These are phyloP conservation scores for Podaxis carcinomalis DNA, from an alignment of 768 basidiomycete species.

Conservation along the genomic window DNA sequence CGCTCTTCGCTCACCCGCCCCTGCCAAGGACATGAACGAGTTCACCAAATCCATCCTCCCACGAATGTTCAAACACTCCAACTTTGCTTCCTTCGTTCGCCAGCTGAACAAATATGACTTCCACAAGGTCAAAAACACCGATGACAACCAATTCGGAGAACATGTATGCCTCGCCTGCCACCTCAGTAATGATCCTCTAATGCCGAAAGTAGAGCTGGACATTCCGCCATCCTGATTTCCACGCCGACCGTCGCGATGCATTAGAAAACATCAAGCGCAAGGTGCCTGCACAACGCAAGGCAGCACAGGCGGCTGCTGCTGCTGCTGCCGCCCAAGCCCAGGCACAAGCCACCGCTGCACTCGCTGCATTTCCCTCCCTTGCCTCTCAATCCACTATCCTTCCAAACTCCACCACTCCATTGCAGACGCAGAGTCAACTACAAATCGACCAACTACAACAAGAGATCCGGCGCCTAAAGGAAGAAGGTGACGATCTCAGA, in stretches of 20 bases:
- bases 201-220: constrained; percentile 41
- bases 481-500: constrained; percentile 29
- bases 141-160: constrained; percentile 69
- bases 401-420: constrained; percentile 4
- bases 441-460: constrained; percentile 13
- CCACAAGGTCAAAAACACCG: constrained; percentile 91
- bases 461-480: constrained; percentile 26
- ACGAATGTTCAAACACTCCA: constrained; percentile 92
- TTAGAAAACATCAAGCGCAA: constrained; percentile 60
- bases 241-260: constrained; percentile 48
- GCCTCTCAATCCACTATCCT: constrained; percentile 24
- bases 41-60: constrained; percentile 90
- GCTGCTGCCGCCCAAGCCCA: constrained; percentile 10
- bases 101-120: constrained; percentile 97
- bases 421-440: constrained; percentile 2
- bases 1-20: not conserved
- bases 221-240: constrained; percentile 57
- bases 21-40: constrained; percentile 79
- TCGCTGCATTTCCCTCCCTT: constrained; percentile 13
- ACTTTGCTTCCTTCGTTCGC: constrained; percentile 89
- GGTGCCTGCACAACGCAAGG: constrained; percentile 50
- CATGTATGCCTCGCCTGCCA: constrained; percentile 34
- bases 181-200: not conserved
- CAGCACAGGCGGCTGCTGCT: constrained; percentile 26
- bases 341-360: constrained; percentile 12